These are phyloP conservation scores for Malus asiatica DNA, from an alignment of 306 rosid species.

Conservation along the genomic window DNA sequence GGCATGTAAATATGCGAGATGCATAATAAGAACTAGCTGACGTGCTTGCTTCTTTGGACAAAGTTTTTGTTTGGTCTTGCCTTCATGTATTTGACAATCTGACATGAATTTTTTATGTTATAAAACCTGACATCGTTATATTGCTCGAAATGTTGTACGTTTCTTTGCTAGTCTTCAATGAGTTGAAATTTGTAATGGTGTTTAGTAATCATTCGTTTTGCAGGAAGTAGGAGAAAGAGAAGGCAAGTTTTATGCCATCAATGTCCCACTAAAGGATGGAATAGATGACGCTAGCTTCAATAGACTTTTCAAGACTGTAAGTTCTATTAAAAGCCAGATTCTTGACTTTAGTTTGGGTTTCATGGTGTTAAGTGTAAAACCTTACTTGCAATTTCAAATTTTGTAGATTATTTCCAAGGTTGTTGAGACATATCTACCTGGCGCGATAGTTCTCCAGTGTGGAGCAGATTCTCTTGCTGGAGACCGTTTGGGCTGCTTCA, in stretches of 20 bases:
- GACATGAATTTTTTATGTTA: background rate
- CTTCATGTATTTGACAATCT: background rate
- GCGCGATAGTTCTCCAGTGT: conserved; percentile 94
- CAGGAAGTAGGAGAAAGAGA: conserved; percentile 98
- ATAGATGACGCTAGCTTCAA: conserved; percentile 94
- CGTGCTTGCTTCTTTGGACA: background rate
- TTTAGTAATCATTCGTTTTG: conserved; percentile 44
- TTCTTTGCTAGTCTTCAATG: background rate
- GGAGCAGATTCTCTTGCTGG: conserved; percentile 99
- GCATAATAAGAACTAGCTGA: background rate
- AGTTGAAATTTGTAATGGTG: conserved; percentile 20
- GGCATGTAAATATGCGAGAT: background rate
- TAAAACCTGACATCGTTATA: background rate
- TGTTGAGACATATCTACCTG: conserved; percentile 90
- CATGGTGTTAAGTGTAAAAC: conserved; percentile 9
- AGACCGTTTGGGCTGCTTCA: conserved; percentile 99
- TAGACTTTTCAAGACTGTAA: conserved; percentile 89
- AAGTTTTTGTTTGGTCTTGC: background rate
- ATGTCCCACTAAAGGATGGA: conserved; percentile 97
- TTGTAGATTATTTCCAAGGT: conserved; percentile 90
- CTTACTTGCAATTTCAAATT: conserved; percentile 13
- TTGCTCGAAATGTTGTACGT: background rate
- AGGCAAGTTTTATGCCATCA: conserved; percentile 96
- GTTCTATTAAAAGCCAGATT: conserved; percentile 27
- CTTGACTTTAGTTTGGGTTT: conserved; percentile 13